Evolutionary conservation across 1,284 basidiomycete species (phyloP).

Genomic region (Sanghuangporus baumii): DNA sequence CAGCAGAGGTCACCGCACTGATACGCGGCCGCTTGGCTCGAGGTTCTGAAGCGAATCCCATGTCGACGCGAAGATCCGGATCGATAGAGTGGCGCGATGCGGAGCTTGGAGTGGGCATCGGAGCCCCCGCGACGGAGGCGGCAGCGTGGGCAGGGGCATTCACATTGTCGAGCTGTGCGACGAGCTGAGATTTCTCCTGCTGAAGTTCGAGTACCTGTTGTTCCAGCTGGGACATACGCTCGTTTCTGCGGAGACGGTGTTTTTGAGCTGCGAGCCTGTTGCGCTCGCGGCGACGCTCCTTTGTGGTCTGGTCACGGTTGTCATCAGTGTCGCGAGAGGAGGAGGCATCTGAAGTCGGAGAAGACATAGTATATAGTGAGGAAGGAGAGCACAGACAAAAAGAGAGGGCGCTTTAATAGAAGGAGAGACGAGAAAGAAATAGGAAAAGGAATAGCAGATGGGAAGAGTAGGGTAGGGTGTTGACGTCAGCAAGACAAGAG

Average conservation of each 20-base stretch:
- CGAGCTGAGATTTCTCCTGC: constrained; percentile 16
- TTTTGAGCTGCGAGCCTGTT: constrained; percentile 19
- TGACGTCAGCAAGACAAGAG: constrained; percentile 10
- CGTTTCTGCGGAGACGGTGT: constrained; percentile 16
- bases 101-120: neutral
- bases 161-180: constrained; percentile 11
- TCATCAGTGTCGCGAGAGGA: constrained; percentile 14
- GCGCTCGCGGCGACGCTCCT: constrained; percentile 17
- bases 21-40: constrained; percentile 4
- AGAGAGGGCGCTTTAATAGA: neutral
- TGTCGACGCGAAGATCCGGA: neutral
- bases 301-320: constrained; percentile 15
- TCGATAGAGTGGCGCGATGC: neutral
- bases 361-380: too few species aligned
- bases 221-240: constrained; percentile 19
- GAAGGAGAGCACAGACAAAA: too few species aligned
- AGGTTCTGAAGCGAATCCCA: neutral
- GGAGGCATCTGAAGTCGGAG: constrained; percentile 13
- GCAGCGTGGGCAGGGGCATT: constrained; percentile 4
- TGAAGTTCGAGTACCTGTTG: constrained; percentile 19
- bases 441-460: neutral
- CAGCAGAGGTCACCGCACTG: neutral
- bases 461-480: neutral
- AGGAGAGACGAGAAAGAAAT: neutral
- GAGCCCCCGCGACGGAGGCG: constrained; percentile 1